These are phyloP conservation scores for Trypanosoma avium DNA, from an alignment of 208 protist genomes.

Conservation along the genomic window DNA sequence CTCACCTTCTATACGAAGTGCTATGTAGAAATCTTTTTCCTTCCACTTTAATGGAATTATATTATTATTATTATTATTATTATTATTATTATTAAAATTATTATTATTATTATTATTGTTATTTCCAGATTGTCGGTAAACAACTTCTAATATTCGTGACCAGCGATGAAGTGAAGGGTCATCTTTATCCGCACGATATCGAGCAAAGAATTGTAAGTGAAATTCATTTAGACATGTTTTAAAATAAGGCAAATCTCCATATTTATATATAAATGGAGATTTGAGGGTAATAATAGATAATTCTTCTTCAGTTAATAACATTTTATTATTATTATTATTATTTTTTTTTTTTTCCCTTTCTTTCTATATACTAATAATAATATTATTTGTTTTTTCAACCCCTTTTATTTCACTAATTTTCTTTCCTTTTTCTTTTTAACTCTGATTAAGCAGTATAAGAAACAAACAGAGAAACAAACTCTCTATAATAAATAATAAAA, in stretches of 20 bases:
- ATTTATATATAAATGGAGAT: slow-evolving; percentile 62
- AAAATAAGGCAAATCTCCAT: slow-evolving; percentile 64
- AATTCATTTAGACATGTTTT: slow-evolving; percentile 49
- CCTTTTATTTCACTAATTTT: no score
- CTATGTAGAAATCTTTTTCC: slow-evolving; percentile 60
- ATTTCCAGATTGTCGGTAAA: not conserved
- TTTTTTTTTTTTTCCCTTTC: slow-evolving; percentile 3
- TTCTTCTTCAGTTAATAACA: slow-evolving; percentile 37
- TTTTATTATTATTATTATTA: slow-evolving; percentile 14
- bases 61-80: not conserved
- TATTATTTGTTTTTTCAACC: no score
- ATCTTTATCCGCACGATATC: slow-evolving; percentile 44
- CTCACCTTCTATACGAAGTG: slow-evolving; percentile 50
- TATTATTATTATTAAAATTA: slow-evolving; percentile 3
- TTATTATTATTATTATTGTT: not conserved
- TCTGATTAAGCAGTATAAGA: not conserved
- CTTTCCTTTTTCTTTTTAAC: no score
- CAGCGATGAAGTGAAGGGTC: slow-evolving; percentile 56
- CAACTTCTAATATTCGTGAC: slow-evolving; percentile 45
- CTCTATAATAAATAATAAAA: no score
- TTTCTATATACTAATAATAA: no score
- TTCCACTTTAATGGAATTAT: slow-evolving; percentile 43
- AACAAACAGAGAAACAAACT: not conserved
- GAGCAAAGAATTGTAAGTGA: slow-evolving; percentile 64
- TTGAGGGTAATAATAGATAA: slow-evolving; percentile 56